phyloP scores from a whole-genome alignment of 2,329 filamentous ascomycete genomes.

The Ascochyta pisi region DNA sequence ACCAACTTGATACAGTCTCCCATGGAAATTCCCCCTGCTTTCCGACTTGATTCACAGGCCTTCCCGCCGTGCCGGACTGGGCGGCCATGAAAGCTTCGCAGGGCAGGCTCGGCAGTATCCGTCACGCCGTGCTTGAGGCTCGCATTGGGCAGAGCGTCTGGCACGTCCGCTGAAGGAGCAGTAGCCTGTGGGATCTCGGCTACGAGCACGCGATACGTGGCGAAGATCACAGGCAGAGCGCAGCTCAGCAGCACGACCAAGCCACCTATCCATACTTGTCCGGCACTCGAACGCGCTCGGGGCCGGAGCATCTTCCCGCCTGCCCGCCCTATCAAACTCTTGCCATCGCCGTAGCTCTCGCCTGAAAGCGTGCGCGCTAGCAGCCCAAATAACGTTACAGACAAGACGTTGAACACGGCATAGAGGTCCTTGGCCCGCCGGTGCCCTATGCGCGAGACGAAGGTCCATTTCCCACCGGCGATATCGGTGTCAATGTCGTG shows the following conservation, averaged over 20 bases:
- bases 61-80: neutral
- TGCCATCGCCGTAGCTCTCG: slow-evolving; percentile 2
- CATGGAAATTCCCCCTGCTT: slow-evolving; percentile 6
- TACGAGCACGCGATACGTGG: slow-evolving; percentile 5
- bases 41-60: neutral
- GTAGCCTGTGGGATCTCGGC: slow-evolving; percentile 1
- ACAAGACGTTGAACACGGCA: slow-evolving; percentile 6
- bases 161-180: neutral
- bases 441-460: slow-evolving; percentile 10
- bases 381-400: slow-evolving; percentile 5
- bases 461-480: slow-evolving; percentile 4
- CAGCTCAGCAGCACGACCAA: slow-evolving; percentile 8
- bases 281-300: slow-evolving; percentile 3
- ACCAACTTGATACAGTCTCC: slow-evolving; percentile 7
- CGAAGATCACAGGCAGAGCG: slow-evolving; percentile 9
- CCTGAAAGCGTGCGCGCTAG: slow-evolving; percentile 2
- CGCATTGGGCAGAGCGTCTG: neutral
- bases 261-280: slow-evolving; percentile 4
- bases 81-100: neutral
- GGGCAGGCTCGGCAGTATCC: neutral
- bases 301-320: neutral
- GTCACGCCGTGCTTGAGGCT: too few species aligned
- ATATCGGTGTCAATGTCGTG: slow-evolving; percentile 1
- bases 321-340: slow-evolving; percentile 5
- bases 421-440: slow-evolving; percentile 9